Evolutionary conservation across 192 early-diverging fungal species (phyloP).

Genomic region (Jimgerdemannia lactiflua): DNA sequence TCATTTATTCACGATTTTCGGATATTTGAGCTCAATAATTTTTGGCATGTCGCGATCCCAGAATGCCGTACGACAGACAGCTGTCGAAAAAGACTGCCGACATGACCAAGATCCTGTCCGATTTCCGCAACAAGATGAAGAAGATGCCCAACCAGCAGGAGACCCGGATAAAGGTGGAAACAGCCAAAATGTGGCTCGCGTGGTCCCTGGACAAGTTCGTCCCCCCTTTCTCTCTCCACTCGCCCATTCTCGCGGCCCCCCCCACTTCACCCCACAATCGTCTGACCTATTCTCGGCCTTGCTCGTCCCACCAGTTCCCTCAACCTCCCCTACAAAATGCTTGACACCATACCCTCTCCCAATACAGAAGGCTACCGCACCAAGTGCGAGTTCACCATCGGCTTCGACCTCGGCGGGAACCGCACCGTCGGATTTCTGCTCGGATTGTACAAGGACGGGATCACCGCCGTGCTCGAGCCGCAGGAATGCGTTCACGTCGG

Average conservation of each 20-base stretch:
- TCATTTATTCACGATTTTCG: neutral
- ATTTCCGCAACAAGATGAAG: conserved; percentile 30
- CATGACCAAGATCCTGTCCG: conserved; percentile 35
- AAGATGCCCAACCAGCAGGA: neutral
- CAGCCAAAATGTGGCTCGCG: conserved; percentile 2
- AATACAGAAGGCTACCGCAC: conserved; percentile 58
- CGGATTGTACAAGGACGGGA: conserved; percentile 62
- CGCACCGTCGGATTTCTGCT: conserved; percentile 62
- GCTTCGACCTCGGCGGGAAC: conserved; percentile 51
- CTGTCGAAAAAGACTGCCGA: conserved; percentile 42
- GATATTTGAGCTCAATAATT: neutral
- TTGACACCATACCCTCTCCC: conserved; percentile 55
- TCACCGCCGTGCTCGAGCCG: conserved; percentile 48
- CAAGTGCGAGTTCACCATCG: conserved; percentile 80
- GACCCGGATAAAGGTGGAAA: neutral
- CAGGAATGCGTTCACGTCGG: conserved; percentile 45
- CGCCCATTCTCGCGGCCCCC: too few species aligned
- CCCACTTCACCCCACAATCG: too few species aligned
- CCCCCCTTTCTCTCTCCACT: neutral
- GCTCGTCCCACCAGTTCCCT: neutral
- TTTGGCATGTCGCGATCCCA: conserved; percentile 6
- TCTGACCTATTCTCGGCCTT: neutral
- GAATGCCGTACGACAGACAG: conserved; percentile 56
- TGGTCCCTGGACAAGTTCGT: conserved; percentile 36
- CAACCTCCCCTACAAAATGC: conserved; percentile 20